phyloP scores from a whole-genome alignment of 2,329 filamentous ascomycete species.

The Microsporum canis region DNA sequence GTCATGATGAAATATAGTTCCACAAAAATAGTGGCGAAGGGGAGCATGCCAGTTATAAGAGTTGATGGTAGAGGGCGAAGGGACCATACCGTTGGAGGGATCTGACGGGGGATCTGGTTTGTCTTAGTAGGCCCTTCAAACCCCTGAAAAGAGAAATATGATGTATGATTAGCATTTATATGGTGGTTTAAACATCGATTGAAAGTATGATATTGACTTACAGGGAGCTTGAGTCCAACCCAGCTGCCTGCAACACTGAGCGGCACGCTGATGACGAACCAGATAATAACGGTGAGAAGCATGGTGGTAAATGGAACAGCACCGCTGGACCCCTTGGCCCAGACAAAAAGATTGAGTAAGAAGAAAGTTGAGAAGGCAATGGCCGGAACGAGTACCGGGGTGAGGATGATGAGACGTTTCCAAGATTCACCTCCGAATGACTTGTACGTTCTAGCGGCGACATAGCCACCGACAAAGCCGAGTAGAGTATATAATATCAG shows the following conservation, averaged over 20 bases:
- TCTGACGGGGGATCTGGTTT: slow-evolving; percentile 96
- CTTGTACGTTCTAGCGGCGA: slow-evolving; percentile 86
- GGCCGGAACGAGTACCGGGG: slow-evolving; percentile 72
- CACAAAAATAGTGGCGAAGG: slow-evolving; percentile 93
- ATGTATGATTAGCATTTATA: no score
- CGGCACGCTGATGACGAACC: slow-evolving; percentile 93
- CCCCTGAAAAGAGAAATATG: slow-evolving; percentile 26
- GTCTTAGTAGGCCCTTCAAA: slow-evolving; percentile 77
- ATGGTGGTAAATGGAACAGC: slow-evolving; percentile 95
- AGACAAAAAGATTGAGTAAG: slow-evolving; percentile 89
- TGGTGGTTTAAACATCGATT: background rate
- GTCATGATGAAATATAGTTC: slow-evolving; percentile 99
- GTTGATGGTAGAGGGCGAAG: slow-evolving; percentile 80
- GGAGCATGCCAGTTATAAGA: slow-evolving; percentile 80
- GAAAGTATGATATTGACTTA: slow-evolving; percentile 19
- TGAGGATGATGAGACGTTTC: slow-evolving; percentile 87
- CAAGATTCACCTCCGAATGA: slow-evolving; percentile 82
- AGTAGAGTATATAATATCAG: slow-evolving; percentile 88
- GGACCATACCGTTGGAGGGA: slow-evolving; percentile 73
- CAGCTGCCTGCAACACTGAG: slow-evolving; percentile 83
- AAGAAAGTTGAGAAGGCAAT: slow-evolving; percentile 85
- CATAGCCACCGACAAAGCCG: slow-evolving; percentile 83
- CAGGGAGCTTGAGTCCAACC: slow-evolving; percentile 70
- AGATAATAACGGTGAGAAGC: slow-evolving; percentile 84
- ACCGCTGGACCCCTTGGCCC: slow-evolving; percentile 82